phyloP scores from a whole-genome alignment of 148 eudicot species.

The Heliosperma pusillum region DNA sequence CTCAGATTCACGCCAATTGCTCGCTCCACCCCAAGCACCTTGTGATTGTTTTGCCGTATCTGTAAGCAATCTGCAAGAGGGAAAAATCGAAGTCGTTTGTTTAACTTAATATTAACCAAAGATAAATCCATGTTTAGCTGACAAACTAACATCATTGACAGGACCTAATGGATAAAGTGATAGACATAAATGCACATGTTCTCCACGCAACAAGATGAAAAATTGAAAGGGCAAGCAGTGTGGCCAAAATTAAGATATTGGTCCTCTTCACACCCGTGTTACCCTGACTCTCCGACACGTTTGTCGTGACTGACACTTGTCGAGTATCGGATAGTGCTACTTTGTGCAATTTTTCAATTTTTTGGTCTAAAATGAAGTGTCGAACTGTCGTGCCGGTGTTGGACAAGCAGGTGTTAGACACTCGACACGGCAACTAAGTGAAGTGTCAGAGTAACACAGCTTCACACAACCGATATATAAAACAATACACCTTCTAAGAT shows the following conservation, averaged over 20 bases:
- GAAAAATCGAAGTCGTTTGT: background rate
- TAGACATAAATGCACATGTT: background rate
- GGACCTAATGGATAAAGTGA: too few relatives aligned
- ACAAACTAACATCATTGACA: background rate
- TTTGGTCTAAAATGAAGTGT: too few relatives aligned
- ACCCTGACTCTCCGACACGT: too few relatives aligned
- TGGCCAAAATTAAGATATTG: background rate
- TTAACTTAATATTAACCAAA: conserved; percentile 3
- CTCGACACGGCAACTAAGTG: too few relatives aligned
- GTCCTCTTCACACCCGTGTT: background rate
- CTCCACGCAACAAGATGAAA: background rate
- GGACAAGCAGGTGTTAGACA: too few relatives aligned
- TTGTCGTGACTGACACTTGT: too few relatives aligned
- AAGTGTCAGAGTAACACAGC: too few relatives aligned
- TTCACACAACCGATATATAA: background rate
- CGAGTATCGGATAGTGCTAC: too few relatives aligned
- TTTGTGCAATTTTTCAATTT: too few relatives aligned
- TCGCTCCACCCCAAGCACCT: conserved; percentile 57
- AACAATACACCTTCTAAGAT: background rate
- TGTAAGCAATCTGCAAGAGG: conserved; percentile 58
- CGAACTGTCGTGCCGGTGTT: too few relatives aligned
- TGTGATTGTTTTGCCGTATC: conserved; percentile 71
- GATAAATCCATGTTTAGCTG: background rate
- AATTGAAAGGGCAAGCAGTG: background rate
- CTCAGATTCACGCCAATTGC: conserved; percentile 81